These are phyloP conservation scores for Sungouiozyma ichnusensis DNA, from an alignment of 805 yeast species.

Conservation along the genomic window DNA sequence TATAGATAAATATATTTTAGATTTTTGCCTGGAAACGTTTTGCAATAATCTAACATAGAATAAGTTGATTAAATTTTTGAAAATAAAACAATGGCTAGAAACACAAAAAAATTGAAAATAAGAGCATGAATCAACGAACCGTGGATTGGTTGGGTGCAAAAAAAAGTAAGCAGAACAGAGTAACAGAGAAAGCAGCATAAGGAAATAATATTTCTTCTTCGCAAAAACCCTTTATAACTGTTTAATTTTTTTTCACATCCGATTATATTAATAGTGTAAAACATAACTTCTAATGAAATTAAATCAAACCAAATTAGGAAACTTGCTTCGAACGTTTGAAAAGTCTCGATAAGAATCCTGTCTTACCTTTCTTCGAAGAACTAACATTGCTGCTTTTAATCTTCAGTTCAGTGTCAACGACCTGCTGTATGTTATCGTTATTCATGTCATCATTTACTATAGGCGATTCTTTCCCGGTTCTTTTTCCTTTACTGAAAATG, in stretches of 20 bases:
- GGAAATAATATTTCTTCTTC: too few relatives aligned
- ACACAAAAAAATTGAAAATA: background rate
- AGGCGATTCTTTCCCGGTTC: conserved; percentile 2
- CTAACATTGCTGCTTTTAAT: background rate
- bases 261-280: too few relatives aligned
- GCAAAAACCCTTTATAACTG: too few relatives aligned
- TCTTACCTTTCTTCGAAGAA: conserved; percentile 4
- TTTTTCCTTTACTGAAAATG: conserved; percentile 5
- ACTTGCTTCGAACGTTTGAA: conserved; percentile 7
- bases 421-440: background rate
- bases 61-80: background rate
- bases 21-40: background rate
- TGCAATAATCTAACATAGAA: background rate
- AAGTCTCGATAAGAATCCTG: conserved; percentile 6
- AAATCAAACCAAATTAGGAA: too few relatives aligned
- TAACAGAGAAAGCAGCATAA: too few relatives aligned
- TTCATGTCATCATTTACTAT: conserved; percentile 1
- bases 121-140: background rate
- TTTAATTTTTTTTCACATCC: too few relatives aligned
- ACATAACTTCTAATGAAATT: too few relatives aligned
- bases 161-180: too few relatives aligned
- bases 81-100: background rate
- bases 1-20: background rate
- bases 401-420: background rate
- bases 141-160: too few relatives aligned